Base-by-base conservation (phyloP, 345 rosid genomes). In the Salix exigua region DNA sequence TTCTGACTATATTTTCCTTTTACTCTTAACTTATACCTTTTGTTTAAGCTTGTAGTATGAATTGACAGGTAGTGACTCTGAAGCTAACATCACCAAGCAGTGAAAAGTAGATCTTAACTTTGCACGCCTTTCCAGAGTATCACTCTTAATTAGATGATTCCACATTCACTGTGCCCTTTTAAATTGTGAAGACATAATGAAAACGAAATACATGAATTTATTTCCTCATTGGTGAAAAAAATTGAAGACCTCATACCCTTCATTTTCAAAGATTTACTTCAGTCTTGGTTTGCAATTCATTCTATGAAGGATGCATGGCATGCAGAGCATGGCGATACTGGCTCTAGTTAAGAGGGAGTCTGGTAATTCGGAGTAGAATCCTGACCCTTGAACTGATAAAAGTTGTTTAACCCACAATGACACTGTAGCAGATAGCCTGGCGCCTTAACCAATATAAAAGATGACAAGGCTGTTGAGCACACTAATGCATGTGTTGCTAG, bases 21-120 rank as follows among this genome's bases (percentile, higher is more conserved):
- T 76, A 67, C 46, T 87, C 72, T 91, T 88, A 83, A 93, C 94
- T 74, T 71, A 48, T 82, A 79, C 85, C 88, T 70, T 83, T 69
- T 90, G 50, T 79, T 77, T 85, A 78, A 86, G 85, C 85, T 73
- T 86, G 82, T 83, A 74, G 77, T 81, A 76, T 77, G 76, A 74
- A 74, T 80, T 80, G 87, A 85, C 87, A 86, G 85, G 90, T 78
- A 82, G 82, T 65, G 51, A 53, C 26, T 78, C 62, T 75, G 77
- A 83, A 77, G 85, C 84, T 89, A 85, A 86, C 87, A 76, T 76
- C 81, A 48, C 64, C 62, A 64, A 68, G 84, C 74, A 13, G 44
- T 5, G 71, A 74, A 81, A 51, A 74, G 72, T 82, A 80, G 76
- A 38, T 74, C 70, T 82, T 78, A 73, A 37, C 65, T 73, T 84